Percentiles rank a stretch among this genome's conserved stretches.
These are phyloP conservation scores for Scalesia atractyloides DNA, from an alignment of 129 eudicot species.

Conservation along the genomic window DNA sequence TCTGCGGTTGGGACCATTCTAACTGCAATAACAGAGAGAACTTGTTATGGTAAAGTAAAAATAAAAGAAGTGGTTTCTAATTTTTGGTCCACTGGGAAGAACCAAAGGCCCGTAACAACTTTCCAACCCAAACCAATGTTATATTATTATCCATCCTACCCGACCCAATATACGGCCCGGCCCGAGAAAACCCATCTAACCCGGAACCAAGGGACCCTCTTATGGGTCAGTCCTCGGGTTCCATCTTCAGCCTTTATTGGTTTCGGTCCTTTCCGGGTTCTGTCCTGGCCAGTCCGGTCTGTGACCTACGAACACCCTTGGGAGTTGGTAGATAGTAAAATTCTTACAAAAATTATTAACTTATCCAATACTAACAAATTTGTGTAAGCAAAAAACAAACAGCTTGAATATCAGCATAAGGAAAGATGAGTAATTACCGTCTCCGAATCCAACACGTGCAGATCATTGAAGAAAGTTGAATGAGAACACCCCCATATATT, in stretches of 20 bases:
- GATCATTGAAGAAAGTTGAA: slow-evolving; percentile 80
- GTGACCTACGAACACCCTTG: background rate
- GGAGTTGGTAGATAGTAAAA: too few species aligned
- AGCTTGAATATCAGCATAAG: slow-evolving; percentile 16
- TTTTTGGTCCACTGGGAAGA: too few species aligned
- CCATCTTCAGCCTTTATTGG: too few species aligned
- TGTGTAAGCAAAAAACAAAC: background rate
- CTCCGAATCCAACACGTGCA: slow-evolving; percentile 79
- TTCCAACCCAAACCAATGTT: too few species aligned
- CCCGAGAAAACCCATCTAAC: too few species aligned
- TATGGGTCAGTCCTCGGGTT: too few species aligned
- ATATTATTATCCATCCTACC: too few species aligned
- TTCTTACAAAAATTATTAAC: slow-evolving; percentile 2
- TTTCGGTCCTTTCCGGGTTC: too few species aligned
- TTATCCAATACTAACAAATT: background rate
- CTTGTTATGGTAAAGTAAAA: slow-evolving; percentile 20
- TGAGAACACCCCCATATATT: slow-evolving; percentile 96
- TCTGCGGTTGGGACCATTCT: slow-evolving; percentile 96
- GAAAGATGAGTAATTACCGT: slow-evolving; percentile 53
- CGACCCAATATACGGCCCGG: too few species aligned
- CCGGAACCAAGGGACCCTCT: too few species aligned
- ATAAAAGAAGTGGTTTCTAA: background rate
- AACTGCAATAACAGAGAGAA: slow-evolving; percentile 48
- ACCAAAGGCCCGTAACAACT: too few species aligned
- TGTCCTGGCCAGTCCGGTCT: too few species aligned